Percentiles rank a stretch among this genome's conserved stretches.
These are phyloP conservation scores for Aeschynomene evenia DNA, from an alignment of 306 rosid species.

Conservation along the genomic window DNA sequence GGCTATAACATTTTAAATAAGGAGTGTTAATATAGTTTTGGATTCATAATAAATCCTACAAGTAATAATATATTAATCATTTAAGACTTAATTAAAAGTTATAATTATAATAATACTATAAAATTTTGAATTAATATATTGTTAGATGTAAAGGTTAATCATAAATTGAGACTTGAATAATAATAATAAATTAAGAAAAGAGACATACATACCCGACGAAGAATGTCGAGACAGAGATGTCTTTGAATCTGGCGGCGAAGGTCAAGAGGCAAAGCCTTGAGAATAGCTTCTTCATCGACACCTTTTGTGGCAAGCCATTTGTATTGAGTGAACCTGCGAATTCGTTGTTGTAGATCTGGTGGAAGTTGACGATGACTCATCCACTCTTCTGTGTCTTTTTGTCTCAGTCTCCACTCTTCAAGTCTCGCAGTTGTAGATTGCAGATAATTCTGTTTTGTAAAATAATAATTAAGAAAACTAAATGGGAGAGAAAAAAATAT, in stretches of 20 bases:
- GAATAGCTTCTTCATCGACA: constrained; percentile 78
- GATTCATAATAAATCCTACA: no score
- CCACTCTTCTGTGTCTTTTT: constrained; percentile 94
- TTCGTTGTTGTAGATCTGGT: constrained; percentile 63
- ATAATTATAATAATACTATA: no score
- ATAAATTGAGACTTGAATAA: no score
- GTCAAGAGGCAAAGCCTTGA: constrained; percentile 72
- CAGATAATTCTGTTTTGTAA: constrained; percentile 51
- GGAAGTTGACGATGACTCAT: constrained; percentile 95
- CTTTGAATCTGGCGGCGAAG: constrained; percentile 82
- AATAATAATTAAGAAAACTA: no score
- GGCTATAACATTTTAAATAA: no score
- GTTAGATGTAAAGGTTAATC: no score
- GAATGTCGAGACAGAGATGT: constrained; percentile 80
- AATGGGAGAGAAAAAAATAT: no score
- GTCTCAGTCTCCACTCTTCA: constrained; percentile 85
- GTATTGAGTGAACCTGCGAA: constrained; percentile 79
- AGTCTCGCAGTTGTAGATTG: constrained; percentile 85
- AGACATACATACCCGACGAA: constrained; percentile 86
- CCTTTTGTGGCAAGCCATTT: constrained; percentile 94
- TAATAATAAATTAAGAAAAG: no score
- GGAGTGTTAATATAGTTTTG: no score
- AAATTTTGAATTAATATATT: no score
- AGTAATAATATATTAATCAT: no score
- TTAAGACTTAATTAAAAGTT: no score